These are phyloP conservation scores for Solanum acaule DNA, from an alignment of 257 asterid species.

Conservation along the genomic window DNA sequence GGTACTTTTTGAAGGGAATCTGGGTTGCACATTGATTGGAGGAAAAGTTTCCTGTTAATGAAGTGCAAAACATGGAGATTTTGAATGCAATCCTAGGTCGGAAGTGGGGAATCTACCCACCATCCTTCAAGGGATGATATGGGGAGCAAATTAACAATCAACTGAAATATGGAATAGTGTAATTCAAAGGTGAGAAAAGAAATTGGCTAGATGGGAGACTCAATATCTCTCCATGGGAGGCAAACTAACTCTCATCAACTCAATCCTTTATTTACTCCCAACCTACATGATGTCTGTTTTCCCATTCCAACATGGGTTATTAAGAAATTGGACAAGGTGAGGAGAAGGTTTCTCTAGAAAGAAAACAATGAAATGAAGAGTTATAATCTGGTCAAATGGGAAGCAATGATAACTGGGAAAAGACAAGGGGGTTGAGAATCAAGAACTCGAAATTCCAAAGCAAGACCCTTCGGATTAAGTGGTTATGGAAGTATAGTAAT, in stretches of 20 bases:
- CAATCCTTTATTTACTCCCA: not conserved
- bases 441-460: not conserved
- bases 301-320: not conserved
- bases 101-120: not conserved
- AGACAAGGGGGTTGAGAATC: not conserved
- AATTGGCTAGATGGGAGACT: not conserved
- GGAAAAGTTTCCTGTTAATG: not conserved
- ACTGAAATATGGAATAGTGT: not conserved
- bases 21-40: not conserved
- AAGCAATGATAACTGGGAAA: not conserved
- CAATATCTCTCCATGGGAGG: not conserved
- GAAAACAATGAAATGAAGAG: not conserved
- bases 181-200: not conserved
- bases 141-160: not conserved
- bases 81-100: not conserved
- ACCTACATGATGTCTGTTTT: not conserved
- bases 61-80: not conserved
- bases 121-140: not conserved
- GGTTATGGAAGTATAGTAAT: not conserved
- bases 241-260: not conserved
- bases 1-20: not conserved
- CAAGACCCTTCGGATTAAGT: not conserved
- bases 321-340: not conserved
- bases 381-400: not conserved
- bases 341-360: not conserved